A percentile compares a stretch with the other conserved stretches of the same genome.
These are phyloP conservation scores for Glaciozyma martinii DNA, from an alignment of 768 basidiomycete species.

Conservation along the genomic window DNA sequence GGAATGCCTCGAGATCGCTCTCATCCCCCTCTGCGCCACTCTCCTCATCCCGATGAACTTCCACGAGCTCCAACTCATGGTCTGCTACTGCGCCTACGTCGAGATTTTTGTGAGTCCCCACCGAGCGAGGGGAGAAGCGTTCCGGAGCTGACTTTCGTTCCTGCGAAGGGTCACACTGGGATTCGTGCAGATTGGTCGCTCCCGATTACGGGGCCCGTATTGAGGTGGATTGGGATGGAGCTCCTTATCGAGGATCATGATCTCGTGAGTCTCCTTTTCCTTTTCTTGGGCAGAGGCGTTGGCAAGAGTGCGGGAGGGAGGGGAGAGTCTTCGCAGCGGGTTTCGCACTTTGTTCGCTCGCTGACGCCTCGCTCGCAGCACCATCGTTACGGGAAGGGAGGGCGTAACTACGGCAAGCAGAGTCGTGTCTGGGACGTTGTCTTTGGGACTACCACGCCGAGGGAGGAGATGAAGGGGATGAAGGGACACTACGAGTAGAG, in stretches of 20 bases:
- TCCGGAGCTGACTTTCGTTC: background rate
- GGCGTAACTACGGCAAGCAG: conserved; percentile 19
- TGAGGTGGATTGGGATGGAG: conserved; percentile 7
- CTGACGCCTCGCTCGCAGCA: conserved; percentile 1
- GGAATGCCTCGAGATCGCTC: conserved; percentile 17
- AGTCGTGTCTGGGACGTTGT: conserved; percentile 7
- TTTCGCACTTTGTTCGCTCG: background rate
- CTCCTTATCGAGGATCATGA: conserved; percentile 23
- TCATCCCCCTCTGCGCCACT: conserved; percentile 6
- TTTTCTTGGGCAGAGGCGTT: too few species aligned
- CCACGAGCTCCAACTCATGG: conserved; percentile 12
- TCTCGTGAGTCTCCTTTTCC: background rate
- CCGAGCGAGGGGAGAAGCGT: too few species aligned
- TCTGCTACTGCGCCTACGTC: background rate
- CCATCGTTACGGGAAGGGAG: conserved; percentile 17
- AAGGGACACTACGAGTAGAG: too few species aligned
- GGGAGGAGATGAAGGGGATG: conserved; percentile 1
- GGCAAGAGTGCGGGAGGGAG: too few species aligned
- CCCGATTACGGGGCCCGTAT: conserved; percentile 8
- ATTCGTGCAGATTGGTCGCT: conserved; percentile 11
- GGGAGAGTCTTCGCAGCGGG: too few species aligned
- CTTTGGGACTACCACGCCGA: background rate
- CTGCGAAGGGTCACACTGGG: conserved; percentile 19
- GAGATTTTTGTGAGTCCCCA: background rate
- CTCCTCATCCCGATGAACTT: conserved; percentile 22